A percentile compares a stretch with the other conserved stretches of the same genome.
Conservation (phyloP, 345 rosid species). For the Excoecaria cochinchinensis region DNA sequence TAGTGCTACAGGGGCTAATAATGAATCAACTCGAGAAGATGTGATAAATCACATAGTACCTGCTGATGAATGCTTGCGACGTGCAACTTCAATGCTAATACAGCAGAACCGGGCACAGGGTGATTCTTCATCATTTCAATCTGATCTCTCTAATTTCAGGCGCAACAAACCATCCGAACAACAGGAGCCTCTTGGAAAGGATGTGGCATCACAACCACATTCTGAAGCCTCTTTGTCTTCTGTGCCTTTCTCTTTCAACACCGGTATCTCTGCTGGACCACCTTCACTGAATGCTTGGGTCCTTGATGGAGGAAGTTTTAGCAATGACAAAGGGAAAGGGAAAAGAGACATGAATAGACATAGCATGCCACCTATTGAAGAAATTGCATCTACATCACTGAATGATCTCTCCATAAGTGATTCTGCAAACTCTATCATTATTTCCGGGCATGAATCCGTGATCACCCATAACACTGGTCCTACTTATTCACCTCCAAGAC, state of each 20-base stretch:
- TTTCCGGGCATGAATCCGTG: constrained; percentile 26
- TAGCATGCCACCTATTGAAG: constrained; percentile 54
- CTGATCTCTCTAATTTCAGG: constrained; percentile 41
- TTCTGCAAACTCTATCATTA: constrained; percentile 29
- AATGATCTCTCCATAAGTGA: constrained; percentile 47
- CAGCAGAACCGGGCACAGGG: constrained; percentile 47
- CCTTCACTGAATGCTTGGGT: constrained; percentile 93
- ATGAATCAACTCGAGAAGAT: constrained; percentile 34
- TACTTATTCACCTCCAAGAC: constrained; percentile 57
- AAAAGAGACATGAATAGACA: constrained; percentile 34
- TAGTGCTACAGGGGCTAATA: constrained; percentile 28
- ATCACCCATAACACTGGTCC: constrained; percentile 33
- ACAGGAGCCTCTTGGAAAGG: constrained; percentile 44
- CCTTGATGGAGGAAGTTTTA: constrained; percentile 39
- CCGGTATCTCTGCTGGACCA: constrained; percentile 56
- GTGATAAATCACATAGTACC: constrained; percentile 34
- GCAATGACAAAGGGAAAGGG: constrained; percentile 38
- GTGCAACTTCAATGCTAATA: constrained; percentile 61
- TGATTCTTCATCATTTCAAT: constrained; percentile 43
- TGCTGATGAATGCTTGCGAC: constrained; percentile 73
- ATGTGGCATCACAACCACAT: constrained; percentile 22
- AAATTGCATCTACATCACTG: constrained; percentile 50
- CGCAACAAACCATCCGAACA: constrained; percentile 34
- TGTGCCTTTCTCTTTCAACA: constrained; percentile 14
- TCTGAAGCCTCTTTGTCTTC: constrained; percentile 31